Evolutionary conservation across 805 yeast genomes (phyloP).

Genomic region (Clavispora phyllophila): DNA sequence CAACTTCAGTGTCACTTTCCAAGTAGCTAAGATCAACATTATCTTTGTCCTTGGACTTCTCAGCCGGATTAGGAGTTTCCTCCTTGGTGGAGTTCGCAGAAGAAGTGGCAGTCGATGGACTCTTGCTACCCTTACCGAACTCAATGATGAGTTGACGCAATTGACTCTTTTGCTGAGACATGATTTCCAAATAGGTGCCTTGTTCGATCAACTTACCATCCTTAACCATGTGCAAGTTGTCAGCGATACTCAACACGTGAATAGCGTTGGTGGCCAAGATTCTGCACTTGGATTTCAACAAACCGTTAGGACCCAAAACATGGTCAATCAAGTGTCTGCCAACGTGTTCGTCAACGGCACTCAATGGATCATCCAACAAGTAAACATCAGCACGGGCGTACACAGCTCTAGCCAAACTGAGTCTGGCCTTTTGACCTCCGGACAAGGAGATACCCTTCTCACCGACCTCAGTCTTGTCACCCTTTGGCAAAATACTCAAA

Average conservation of each 20-base stretch:
- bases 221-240: constrained; percentile 60
- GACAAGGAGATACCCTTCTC: constrained; percentile 95
- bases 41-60: constrained; percentile 2
- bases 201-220: constrained; percentile 66
- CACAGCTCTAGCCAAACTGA: constrained; percentile 92
- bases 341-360: constrained; percentile 98
- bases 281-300: constrained; percentile 67
- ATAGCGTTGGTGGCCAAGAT: constrained; percentile 85
- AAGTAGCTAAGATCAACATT: constrained; percentile 23
- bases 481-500: constrained; percentile 74
- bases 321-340: constrained; percentile 78
- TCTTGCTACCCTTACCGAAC: constrained; percentile 48
- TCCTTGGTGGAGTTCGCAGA: constrained; percentile 19
- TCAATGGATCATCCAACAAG: constrained; percentile 83
- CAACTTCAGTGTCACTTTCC: constrained; percentile 28
- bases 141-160: constrained; percentile 54
- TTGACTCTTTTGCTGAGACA: constrained; percentile 41
- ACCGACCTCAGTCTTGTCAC: constrained; percentile 90
- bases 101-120: constrained; percentile 7
- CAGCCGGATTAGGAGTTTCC: constrained; percentile 11
- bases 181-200: constrained; percentile 54
- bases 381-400: constrained; percentile 91
- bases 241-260: constrained; percentile 73
- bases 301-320: constrained; percentile 78
- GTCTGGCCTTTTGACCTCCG: constrained; percentile 97